Evolutionary conservation across 306 rosid species (phyloP).

Genomic region (Vigna unguiculata): DNA sequence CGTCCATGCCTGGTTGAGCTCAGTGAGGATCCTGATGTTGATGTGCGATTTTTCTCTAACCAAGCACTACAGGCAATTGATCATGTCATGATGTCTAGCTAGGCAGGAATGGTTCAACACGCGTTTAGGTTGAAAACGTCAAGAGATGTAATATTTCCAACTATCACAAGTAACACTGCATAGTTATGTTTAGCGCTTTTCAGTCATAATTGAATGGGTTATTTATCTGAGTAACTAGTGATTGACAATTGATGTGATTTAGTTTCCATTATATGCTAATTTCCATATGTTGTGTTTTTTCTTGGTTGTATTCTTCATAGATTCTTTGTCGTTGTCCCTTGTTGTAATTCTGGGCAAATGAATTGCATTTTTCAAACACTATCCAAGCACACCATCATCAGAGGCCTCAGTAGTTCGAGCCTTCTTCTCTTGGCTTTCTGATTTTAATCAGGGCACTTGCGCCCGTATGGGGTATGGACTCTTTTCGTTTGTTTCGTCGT

Average conservation of each 20-base stretch:
- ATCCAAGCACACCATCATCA: neutral
- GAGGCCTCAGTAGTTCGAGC: neutral
- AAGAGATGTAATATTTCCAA: conserved; percentile 39
- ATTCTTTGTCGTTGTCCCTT: conserved; percentile 23
- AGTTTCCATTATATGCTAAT: conserved; percentile 37
- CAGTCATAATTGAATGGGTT: conserved; percentile 36
- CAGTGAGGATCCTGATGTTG: conserved; percentile 95
- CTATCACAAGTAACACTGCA: conserved; percentile 20
- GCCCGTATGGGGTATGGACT: neutral
- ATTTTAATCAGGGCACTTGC: conserved; percentile 1
- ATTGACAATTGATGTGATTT: conserved; percentile 44
- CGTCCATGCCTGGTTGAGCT: conserved; percentile 94
- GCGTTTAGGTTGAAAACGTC: conserved; percentile 40
- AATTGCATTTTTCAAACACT: conserved; percentile 26
- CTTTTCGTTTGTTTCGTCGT: neutral
- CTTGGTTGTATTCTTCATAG: conserved; percentile 30
- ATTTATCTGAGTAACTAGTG: conserved; percentile 32
- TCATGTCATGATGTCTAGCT: conserved; percentile 89
- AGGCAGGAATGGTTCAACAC: conserved; percentile 47
- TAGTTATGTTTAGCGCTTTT: conserved; percentile 42
- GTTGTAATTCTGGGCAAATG: neutral
- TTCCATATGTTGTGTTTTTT: conserved; percentile 13
- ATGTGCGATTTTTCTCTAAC: conserved; percentile 85
- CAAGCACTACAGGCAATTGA: conserved; percentile 92
- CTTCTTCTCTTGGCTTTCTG: neutral